These are phyloP conservation scores for Hamigera avellanea DNA, from an alignment of 495 filamentous ascomycete species.

Conservation along the genomic window DNA sequence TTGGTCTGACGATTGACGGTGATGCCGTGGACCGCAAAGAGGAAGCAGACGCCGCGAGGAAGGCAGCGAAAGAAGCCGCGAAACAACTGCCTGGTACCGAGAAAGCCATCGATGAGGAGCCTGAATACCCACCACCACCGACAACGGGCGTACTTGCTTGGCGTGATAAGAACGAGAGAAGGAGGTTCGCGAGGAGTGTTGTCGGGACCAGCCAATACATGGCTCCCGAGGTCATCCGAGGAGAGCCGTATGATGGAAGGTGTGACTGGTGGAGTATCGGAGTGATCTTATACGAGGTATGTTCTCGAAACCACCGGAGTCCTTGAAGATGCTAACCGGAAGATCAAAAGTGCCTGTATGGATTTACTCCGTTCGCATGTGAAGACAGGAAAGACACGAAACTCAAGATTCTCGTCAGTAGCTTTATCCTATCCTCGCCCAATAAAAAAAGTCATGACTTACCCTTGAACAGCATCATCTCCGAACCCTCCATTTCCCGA, in stretches of 20 bases:
- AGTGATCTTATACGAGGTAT: conserved; percentile 77
- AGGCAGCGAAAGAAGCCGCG: conserved; percentile 8
- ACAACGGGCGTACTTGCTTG: conserved; percentile 49
- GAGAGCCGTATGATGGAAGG: conserved; percentile 74
- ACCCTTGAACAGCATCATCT: conserved; percentile 33
- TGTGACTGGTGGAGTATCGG: conserved; percentile 98
- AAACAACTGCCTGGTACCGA: conserved; percentile 3
- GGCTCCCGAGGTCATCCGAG: conserved; percentile 86
- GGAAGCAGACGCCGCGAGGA: conserved; percentile 29
- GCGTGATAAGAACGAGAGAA: conserved; percentile 64
- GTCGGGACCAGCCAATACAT: conserved; percentile 97
- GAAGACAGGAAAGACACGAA: conserved; percentile 76
- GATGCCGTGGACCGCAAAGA: conserved; percentile 60
- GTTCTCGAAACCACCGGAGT: conserved; percentile 1
- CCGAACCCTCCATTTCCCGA: conserved; percentile 49
- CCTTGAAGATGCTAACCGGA: background rate
- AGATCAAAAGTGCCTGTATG: conserved; percentile 60
- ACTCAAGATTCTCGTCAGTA: conserved; percentile 60
- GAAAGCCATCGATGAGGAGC: conserved; percentile 4
- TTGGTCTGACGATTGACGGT: conserved; percentile 64
- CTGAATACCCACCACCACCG: conserved; percentile 8
- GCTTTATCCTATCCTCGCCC: background rate
- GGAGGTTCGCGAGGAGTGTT: conserved; percentile 69
- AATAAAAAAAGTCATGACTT: conserved; percentile 2
- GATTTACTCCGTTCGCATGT: conserved; percentile 77